Evolutionary conservation across 2,329 filamentous ascomycete genomes (phyloP).

Genomic region (Trichoderma sp.): DNA sequence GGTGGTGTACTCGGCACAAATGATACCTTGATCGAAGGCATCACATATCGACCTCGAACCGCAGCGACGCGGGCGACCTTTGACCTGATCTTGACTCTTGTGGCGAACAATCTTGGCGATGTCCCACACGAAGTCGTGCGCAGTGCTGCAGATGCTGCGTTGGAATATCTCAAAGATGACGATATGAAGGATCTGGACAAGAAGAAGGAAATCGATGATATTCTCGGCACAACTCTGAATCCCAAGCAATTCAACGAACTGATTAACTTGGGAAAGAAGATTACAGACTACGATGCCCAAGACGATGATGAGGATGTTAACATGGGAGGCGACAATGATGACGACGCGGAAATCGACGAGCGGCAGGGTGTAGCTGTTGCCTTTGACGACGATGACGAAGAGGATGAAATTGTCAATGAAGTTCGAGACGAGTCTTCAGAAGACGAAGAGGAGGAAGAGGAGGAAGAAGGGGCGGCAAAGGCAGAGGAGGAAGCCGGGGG

Average conservation of each 20-base stretch:
- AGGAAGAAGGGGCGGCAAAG: conserved; percentile 56
- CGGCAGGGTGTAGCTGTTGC: conserved; percentile 96
- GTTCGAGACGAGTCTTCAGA: conserved; percentile 85
- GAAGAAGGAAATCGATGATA: conserved; percentile 95
- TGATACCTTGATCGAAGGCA: conserved; percentile 84
- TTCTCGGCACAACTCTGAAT: conserved; percentile 76
- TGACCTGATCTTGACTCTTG: conserved; percentile 88
- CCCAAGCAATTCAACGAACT: conserved; percentile 96
- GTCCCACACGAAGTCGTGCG: conserved; percentile 87
- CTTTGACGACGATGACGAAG: conserved; percentile 89
- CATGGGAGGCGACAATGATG: conserved; percentile 61
- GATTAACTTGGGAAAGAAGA: conserved; percentile 95
- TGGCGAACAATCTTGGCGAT: conserved; percentile 84
- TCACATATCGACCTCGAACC: conserved; percentile 88
- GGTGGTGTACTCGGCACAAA: conserved; percentile 78
- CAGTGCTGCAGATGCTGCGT: conserved; percentile 86
- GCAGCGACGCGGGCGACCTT: conserved; percentile 89
- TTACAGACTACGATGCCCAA: conserved; percentile 95
- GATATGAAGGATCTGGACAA: conserved; percentile 96
- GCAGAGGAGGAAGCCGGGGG: conserved; percentile 53
- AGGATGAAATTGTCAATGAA: conserved; percentile 74
- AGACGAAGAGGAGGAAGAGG: conserved; percentile 67
- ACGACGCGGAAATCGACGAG: conserved; percentile 79
- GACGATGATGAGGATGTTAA: conserved; percentile 90
- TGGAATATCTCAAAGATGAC: conserved; percentile 93